Conservation (phyloP, 176 grass and related monocot genomes). For the Eragrostis curvula region DNA sequence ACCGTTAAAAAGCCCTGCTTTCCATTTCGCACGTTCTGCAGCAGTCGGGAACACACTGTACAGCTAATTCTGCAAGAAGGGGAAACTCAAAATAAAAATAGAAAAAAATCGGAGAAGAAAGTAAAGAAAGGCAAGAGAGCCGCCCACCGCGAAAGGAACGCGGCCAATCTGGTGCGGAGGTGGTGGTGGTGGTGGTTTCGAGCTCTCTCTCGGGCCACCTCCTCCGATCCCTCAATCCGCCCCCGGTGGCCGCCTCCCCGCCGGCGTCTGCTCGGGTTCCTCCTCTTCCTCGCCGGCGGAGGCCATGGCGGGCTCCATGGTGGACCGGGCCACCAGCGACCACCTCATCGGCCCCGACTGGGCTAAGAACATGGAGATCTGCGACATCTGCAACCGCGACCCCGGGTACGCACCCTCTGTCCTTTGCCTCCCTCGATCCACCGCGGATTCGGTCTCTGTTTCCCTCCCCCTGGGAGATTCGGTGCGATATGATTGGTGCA, state of each 20-base stretch:
- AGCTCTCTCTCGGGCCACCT: background rate
- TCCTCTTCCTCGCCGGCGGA: background rate
- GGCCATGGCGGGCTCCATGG: constrained; percentile 71
- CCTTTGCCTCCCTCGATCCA: background rate
- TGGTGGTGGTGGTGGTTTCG: constrained; percentile 22
- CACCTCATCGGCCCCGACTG: constrained; percentile 91
- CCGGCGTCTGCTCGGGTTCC: background rate
- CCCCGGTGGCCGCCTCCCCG: constrained; percentile 10
- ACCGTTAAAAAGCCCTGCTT: no score
- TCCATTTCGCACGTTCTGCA: no score
- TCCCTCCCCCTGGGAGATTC: background rate
- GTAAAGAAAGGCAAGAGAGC: background rate
- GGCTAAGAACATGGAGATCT: constrained; percentile 99
- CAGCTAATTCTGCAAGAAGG: constrained; percentile 24
- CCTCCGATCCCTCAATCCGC: constrained; percentile 42
- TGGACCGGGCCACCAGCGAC: constrained; percentile 84
- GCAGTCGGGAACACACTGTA: background rate
- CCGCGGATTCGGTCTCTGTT: background rate
- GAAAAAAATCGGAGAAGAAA: background rate
- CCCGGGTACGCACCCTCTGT: constrained; percentile 54
- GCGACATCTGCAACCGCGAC: constrained; percentile 93
- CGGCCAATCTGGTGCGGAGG: constrained; percentile 37
- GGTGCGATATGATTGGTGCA: background rate
- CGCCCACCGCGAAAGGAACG: constrained; percentile 15
- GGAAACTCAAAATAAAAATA: background rate